Conservation (phyloP, 1,284 basidiomycete species). For the Waitea zeae region DNA sequence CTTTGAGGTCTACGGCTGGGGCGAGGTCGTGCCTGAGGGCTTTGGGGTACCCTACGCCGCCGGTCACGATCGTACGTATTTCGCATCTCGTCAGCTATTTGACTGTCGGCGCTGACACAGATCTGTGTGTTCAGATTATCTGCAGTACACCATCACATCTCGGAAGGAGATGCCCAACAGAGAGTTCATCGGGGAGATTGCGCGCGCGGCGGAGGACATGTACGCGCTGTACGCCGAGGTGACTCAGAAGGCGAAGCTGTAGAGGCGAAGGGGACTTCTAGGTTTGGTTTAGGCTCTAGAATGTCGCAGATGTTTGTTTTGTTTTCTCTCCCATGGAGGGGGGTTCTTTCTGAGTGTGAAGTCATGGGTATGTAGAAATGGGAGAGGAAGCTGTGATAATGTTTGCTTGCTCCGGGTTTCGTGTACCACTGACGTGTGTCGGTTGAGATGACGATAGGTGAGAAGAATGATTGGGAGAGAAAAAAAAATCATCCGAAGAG, state of each 20-base stretch:
- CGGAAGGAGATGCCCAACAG: constrained; percentile 60
- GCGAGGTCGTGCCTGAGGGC: constrained; percentile 69
- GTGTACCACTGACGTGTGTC: too few species aligned
- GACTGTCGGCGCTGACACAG: background rate
- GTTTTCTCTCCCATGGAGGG: too few species aligned
- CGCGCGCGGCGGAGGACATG: constrained; percentile 47
- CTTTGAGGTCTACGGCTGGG: constrained; percentile 76
- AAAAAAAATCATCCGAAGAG: too few species aligned
- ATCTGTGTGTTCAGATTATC: constrained; percentile 28
- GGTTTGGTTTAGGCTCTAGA: too few species aligned
- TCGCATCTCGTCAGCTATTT: constrained; percentile 1
- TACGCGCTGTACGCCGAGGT: constrained; percentile 28
- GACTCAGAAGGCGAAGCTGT: constrained; percentile 10
- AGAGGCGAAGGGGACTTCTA: too few species aligned
- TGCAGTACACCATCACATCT: constrained; percentile 73
- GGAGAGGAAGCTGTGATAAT: too few species aligned
- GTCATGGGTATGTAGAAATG: too few species aligned
- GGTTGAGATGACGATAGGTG: too few species aligned
- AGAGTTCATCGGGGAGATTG: constrained; percentile 47
- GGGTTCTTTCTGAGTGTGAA: too few species aligned
- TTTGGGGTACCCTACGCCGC: constrained; percentile 71
- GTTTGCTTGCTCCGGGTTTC: too few species aligned
- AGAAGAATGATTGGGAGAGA: too few species aligned
- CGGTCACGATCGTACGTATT: constrained; percentile 39
- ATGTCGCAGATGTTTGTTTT: too few species aligned